These are phyloP conservation scores for Verbena officinalis DNA, from an alignment of 257 asterid genomes.

Conservation along the genomic window DNA sequence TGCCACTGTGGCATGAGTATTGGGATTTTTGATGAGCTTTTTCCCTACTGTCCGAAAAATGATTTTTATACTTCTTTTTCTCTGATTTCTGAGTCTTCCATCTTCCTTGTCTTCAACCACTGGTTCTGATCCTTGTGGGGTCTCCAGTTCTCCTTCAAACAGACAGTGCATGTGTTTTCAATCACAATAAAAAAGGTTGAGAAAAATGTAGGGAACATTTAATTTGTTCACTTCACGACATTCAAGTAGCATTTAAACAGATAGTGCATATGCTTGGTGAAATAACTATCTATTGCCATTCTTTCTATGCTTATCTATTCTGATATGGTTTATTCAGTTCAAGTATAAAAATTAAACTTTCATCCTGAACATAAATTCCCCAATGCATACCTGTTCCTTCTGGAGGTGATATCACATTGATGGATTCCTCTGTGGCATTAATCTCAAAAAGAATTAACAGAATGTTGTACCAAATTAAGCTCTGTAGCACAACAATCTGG, in stretches of 20 bases:
- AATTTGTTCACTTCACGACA: neutral
- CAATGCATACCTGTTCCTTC: slow-evolving; percentile 52
- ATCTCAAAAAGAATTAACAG: slow-evolving; percentile 76
- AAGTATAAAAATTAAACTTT: slow-evolving; percentile 18
- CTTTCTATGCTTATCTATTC: slow-evolving; percentile 6
- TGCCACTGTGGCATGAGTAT: slow-evolving; percentile 72
- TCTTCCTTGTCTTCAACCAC: slow-evolving; percentile 42
- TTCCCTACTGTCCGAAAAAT: slow-evolving; percentile 56
- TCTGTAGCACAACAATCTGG: slow-evolving; percentile 82
- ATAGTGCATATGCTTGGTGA: neutral
- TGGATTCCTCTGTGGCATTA: slow-evolving; percentile 53
- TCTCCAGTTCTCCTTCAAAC: slow-evolving; percentile 50
- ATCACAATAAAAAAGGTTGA: slow-evolving; percentile 3
- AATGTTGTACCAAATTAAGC: slow-evolving; percentile 88
- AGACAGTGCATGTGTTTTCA: slow-evolving; percentile 13
- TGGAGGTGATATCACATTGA: slow-evolving; percentile 38
- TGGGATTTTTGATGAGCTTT: slow-evolving; percentile 76
- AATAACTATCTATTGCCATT: neutral
- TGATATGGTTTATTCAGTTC: neutral
- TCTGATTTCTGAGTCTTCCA: slow-evolving; percentile 32
- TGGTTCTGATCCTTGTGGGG: slow-evolving; percentile 39
- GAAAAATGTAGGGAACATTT: neutral
- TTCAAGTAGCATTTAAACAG: slow-evolving; percentile 20
- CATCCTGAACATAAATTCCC: slow-evolving; percentile 14
- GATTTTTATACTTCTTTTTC: slow-evolving; percentile 38